phyloP scores from a whole-genome alignment of 305 asterid species.

The Caryopteris hybrid region DNA sequence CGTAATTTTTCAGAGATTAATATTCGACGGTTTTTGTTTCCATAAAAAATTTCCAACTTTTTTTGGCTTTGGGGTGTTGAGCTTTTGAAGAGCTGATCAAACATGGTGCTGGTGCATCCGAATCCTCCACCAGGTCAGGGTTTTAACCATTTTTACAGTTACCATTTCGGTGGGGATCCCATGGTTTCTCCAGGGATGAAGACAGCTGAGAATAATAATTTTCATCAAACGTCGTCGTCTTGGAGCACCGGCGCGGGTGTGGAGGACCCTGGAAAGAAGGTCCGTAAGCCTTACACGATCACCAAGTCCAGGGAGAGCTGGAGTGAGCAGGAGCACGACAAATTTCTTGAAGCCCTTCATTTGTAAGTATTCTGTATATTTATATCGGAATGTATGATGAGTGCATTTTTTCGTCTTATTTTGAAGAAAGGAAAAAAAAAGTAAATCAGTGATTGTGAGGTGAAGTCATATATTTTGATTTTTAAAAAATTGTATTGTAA shows the following conservation, averaged over 20 bases:
- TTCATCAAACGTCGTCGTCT: slow-evolving; percentile 24
- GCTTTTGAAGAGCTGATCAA: background rate
- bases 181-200: slow-evolving; percentile 23
- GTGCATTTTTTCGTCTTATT: background rate
- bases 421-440: no score
- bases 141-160: slow-evolving; percentile 19
- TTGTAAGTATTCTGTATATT: slow-evolving; percentile 40
- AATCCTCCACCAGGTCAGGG: slow-evolving; percentile 47
- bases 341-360: slow-evolving; percentile 71
- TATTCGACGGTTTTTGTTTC: no score
- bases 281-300: slow-evolving; percentile 75
- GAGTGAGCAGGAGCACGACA: slow-evolving; percentile 79
- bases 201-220: background rate
- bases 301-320: slow-evolving; percentile 86
- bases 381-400: background rate
- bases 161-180: slow-evolving; percentile 32
- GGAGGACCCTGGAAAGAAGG: slow-evolving; percentile 59
- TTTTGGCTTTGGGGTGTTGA: background rate
- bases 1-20: background rate
- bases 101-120: slow-evolving; percentile 65
- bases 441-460: no score
- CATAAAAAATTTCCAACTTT: background rate
- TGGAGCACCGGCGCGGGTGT: slow-evolving; percentile 17
- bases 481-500: no score
- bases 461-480: no score